Base-by-base conservation (phyloP, 108 stramenopile species). In the Fistulifera pelliculosa region DNA sequence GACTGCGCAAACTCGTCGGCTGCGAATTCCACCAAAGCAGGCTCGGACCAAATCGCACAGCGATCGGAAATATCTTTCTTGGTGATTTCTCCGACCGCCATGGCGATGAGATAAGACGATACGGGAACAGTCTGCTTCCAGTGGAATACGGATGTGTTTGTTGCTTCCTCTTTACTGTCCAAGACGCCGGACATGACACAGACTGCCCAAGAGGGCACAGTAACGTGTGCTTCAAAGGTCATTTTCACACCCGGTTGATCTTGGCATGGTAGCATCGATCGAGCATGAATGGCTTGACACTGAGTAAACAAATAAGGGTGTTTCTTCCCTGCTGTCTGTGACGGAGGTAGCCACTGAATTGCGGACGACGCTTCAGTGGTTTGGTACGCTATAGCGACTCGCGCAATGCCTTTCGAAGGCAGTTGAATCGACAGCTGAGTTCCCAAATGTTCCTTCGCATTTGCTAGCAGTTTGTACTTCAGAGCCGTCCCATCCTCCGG, bases 251-350 rank as follows among this genome's bases (percentile, higher is more conserved):
- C 75, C 39, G 88, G 89, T 10, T 74, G 58, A 76, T 96, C 95
- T 70, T 90, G 87, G 70, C 98, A 99, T 3, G 98, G 98, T 10
- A 98, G 31, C 48, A 99, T 60, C 18, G 87, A 73, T 8, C 98
- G 76, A 27, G 95, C 93, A 60, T 99, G 96, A 62, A 99, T 99
- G 7, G 97, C 98, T 64, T 94, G 92, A 52, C 87, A 92, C 63
- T 99, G 98, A 8, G 96, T 98, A 63, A 96, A 98, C 8, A 99
- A 73, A 63, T 97, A 99, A 0, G 98, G 98, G 41, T 76, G 65
- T 49, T 71, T 56, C 54, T 90, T 88, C 1, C 95, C 96, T 17
- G 87, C 87, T 24, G 98, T 99, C 66, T 96, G 95, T 21, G 71
- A 61, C 3, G 96, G 90, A 7, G 82, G 79, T 0, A 98, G 78